A percentile compares a stretch with the other conserved stretches of the same genome.
Conservation (phyloP, 495 filamentous ascomycete genomes). For the Tuber aestivum region DNA sequence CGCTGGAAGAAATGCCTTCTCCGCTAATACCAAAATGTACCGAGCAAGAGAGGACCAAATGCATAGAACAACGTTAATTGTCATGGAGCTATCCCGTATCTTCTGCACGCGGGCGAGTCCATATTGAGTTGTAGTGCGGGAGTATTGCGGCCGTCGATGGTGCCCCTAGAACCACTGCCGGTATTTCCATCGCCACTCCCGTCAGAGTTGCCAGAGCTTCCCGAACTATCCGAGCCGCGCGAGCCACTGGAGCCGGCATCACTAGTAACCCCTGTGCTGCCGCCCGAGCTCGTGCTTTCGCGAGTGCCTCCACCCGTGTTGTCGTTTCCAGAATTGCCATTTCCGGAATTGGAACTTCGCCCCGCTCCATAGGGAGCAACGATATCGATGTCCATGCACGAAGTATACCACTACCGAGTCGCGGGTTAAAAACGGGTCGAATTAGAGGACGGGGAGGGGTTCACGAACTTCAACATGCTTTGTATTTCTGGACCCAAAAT, state of each 20-base stretch:
- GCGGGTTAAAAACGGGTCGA: slow-evolving; percentile 3
- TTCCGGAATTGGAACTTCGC: background rate
- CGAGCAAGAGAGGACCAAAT: background rate
- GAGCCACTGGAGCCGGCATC: background rate
- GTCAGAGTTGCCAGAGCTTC: background rate
- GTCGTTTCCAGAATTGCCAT: background rate
- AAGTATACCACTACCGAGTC: slow-evolving; percentile 32
- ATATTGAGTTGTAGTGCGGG: background rate
- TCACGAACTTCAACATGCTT: slow-evolving; percentile 18
- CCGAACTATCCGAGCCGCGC: background rate
- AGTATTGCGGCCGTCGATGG: background rate
- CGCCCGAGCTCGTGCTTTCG: background rate
- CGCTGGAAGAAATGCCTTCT: background rate
- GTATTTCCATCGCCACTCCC: background rate
- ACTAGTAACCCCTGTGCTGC: background rate
- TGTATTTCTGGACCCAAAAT: slow-evolving; percentile 17
- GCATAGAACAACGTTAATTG: background rate
- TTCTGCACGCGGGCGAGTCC: background rate
- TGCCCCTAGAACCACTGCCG: background rate
- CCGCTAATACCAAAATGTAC: background rate
- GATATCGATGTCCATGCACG: slow-evolving; percentile 37
- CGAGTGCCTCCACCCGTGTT: background rate
- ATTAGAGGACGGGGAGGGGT: background rate
- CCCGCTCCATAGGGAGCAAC: background rate
- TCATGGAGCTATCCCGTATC: background rate